Percentiles rank a stretch among this genome's conserved stretches.
phyloP scores from a whole-genome alignment of 495 filamentous ascomycete genomes.

The Lepraria neglecta region DNA sequence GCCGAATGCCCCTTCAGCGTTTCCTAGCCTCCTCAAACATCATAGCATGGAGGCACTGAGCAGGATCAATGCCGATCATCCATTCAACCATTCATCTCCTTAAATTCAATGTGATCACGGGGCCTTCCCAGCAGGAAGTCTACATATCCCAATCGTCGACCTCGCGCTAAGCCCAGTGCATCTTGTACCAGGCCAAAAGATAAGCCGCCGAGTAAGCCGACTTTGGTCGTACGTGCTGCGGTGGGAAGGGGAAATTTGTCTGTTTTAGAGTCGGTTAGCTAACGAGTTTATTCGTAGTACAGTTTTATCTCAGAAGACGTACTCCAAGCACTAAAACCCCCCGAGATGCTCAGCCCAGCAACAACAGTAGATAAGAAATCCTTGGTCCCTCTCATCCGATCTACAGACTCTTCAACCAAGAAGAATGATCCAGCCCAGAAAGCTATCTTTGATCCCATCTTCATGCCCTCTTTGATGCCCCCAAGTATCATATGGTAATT shows the following conservation, averaged over 20 bases:
- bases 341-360: constrained; percentile 74
- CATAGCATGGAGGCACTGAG: neutral
- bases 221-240: constrained; percentile 75
- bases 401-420: constrained; percentile 75
- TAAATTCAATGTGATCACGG: neutral
- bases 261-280: constrained; percentile 31
- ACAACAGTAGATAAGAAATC: constrained; percentile 72
- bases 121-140: constrained; percentile 51
- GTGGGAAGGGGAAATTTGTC: constrained; percentile 77
- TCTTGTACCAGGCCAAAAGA: constrained; percentile 79
- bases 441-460: constrained; percentile 64
- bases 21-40: neutral
- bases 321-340: constrained; percentile 84
- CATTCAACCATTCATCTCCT: neutral
- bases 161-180: constrained; percentile 53
- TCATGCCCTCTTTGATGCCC: constrained; percentile 67
- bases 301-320: constrained; percentile 31
- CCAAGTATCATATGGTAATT: constrained; percentile 77
- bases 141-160: constrained; percentile 64
- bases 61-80: neutral
- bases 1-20: too few relatives aligned
- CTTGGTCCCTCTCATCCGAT: constrained; percentile 58
- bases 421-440: constrained; percentile 64
- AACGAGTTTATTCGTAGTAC: neutral
- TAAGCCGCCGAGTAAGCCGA: constrained; percentile 70